Evolutionary conservation across 768 basidiomycete species (phyloP).

Genomic region (Rhodosporidiobolus odoratus): DNA sequence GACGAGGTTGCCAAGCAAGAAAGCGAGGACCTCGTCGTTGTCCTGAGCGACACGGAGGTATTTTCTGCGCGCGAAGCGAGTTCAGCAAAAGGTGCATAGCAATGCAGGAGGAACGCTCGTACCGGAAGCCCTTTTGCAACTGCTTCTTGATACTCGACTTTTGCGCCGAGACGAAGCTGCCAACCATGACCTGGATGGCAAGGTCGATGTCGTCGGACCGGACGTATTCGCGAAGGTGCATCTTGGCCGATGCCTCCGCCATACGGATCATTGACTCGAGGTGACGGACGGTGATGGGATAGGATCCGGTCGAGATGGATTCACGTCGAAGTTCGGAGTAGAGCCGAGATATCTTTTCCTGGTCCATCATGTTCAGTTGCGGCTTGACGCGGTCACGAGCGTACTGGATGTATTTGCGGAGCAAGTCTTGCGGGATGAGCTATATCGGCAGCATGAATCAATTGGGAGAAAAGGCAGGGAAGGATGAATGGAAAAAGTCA

Average conservation of each 20-base stretch:
- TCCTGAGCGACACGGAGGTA: slow-evolving; percentile 93
- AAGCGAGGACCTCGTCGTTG: slow-evolving; percentile 89
- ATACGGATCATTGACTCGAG: slow-evolving; percentile 99
- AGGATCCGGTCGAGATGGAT: slow-evolving; percentile 94
- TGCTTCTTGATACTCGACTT: slow-evolving; percentile 99
- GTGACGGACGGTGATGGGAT: slow-evolving; percentile 95
- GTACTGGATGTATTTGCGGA: slow-evolving; percentile 99
- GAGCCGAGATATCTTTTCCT: slow-evolving; percentile 86
- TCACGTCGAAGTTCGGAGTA: slow-evolving; percentile 94
- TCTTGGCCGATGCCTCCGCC: slow-evolving; percentile 97
- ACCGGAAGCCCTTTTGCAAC: slow-evolving; percentile 71
- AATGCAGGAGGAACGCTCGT: neutral
- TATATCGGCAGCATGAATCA: slow-evolving; percentile 44
- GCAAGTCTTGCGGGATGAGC: slow-evolving; percentile 93
- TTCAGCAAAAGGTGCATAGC: neutral
- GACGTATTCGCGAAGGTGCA: slow-evolving; percentile 94
- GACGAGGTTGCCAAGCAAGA: slow-evolving; percentile 77
- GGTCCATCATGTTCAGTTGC: slow-evolving; percentile 89
- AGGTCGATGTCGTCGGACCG: slow-evolving; percentile 93
- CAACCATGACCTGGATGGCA: slow-evolving; percentile 90
- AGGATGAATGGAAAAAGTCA: neutral
- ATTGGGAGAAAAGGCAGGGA: neutral
- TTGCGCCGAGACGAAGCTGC: slow-evolving; percentile 91
- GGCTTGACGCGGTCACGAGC: slow-evolving; percentile 87
- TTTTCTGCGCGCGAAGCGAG: slow-evolving; percentile 69